phyloP scores from a whole-genome alignment of 1,284 basidiomycete genomes.

The Ceratobasidium sp. region DNA sequence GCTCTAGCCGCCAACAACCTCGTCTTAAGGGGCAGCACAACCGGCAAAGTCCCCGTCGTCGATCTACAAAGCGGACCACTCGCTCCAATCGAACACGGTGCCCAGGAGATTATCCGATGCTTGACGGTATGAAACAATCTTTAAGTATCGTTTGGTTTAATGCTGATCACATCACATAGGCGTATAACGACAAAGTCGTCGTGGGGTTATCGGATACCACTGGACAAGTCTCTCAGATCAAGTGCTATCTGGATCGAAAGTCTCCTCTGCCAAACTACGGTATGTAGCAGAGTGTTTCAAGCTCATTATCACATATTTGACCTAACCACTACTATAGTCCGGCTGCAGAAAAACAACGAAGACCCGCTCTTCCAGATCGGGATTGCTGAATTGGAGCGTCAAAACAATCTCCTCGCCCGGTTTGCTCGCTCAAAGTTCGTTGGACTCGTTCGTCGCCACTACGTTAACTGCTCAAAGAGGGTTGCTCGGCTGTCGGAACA shows the following conservation, averaged over 20 bases:
- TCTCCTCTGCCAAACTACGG: not conserved
- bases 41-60: not conserved
- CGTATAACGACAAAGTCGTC: conserved; percentile 1
- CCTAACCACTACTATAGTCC: not conserved
- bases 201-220: conserved; percentile 14
- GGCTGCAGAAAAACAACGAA: not conserved
- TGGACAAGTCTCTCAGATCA: not conserved
- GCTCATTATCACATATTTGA: not conserved
- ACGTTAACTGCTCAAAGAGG: not conserved
- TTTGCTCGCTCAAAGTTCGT: not conserved
- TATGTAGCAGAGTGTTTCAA: not conserved
- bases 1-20: conserved; percentile 1
- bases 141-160: not conserved
- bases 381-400: conserved; percentile 3
- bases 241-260: not conserved
- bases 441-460: not conserved
- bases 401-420: not conserved
- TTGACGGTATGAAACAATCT: not conserved
- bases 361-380: conserved; percentile 5
- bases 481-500: conserved; percentile 1
- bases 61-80: conserved; percentile 9
- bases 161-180: not conserved
- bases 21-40: not conserved
- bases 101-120: conserved; percentile 6
- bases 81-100: not conserved